Evolutionary conservation across 2,329 filamentous ascomycete species (phyloP), one percentile per base, ranked within the genome.

Genomic region (Hypoxylon sp.): DNA sequence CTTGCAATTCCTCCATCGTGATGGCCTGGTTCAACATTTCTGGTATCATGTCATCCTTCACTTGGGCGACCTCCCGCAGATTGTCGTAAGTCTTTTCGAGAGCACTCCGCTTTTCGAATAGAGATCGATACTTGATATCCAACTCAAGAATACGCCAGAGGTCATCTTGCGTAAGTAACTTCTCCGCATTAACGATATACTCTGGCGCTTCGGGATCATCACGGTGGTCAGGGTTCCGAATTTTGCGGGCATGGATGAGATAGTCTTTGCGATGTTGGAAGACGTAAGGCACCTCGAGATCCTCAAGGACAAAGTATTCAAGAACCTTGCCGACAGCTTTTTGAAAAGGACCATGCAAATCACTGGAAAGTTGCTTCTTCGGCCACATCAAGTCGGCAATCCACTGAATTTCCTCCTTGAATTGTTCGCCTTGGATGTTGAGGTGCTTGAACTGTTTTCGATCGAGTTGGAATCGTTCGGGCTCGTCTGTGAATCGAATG

Each of bases 181-280:
- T 97, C 81, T 97, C 93, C 0, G 94, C 94, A 66, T 85, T 87
- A 63, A 95, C 89, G 63, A 90, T 90, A 76, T 90, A 92, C 65
- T 94, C 90, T 1, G 91, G 89, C 1, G 87, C 89, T 74, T 94
- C 90, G 8, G 88, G 87, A 71, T 95, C 91, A 63, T 90, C 86
- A 14, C 87, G 85, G 70, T 88, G 79, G 29, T 85, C 80, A 77
- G 90, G 78, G 83, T 90, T 86, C 60, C 85, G 82, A 5, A 87
- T 86, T 77, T 93, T 94, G 72, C 91, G 91, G 24, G 92, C 92
- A 76, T 98, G 94, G 63, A 99, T 97, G 47, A 99, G 87, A 77
- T 98, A 99, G 79, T 99, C 96, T 80, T 98, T 97, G 68, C 96
- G 93, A 77, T 99, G 96, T 79, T 98, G 95, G 80, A 98, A 98